These are phyloP conservation scores for Chloromonas sp. DNA, from an alignment of 163 green algal species.

Conservation along the genomic window DNA sequence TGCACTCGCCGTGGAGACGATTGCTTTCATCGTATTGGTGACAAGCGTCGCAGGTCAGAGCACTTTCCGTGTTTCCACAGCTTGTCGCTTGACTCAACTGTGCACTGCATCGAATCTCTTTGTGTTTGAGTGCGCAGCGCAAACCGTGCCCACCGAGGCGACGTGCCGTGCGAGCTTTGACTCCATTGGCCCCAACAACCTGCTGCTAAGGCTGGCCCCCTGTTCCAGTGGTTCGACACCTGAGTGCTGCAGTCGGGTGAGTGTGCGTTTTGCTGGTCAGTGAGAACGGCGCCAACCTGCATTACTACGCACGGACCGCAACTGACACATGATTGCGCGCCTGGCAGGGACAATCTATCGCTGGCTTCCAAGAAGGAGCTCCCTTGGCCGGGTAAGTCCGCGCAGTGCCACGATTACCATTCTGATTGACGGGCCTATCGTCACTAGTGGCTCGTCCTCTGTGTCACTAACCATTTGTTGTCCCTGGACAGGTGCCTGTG, in stretches of 20 bases:
- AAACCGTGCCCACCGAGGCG: no score
- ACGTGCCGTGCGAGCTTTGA: not conserved
- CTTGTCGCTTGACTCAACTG: not conserved
- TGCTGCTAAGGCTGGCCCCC: not conserved
- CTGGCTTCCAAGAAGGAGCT: not conserved
- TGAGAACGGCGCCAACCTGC: not conserved
- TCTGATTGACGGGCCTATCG: no score
- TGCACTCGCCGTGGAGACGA: not conserved
- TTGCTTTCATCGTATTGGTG: not conserved
- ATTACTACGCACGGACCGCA: no score
- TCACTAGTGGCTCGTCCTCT: no score
- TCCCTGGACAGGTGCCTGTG: slow-evolving; percentile 13
- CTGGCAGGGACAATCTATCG: not conserved
- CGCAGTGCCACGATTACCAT: no score
- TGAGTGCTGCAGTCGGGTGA: not conserved
- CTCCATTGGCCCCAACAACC: not conserved
- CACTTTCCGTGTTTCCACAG: not conserved
- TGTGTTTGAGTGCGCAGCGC: no score
- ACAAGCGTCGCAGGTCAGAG: no score
- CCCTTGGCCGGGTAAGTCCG: no score
- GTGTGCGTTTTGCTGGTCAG: not conserved
- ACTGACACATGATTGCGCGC: not conserved
- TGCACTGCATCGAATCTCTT: not conserved
- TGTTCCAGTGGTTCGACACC: not conserved
- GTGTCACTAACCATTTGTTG: no score